A percentile compares a stretch with the other conserved stretches of the same genome.
Evolutionary conservation across 306 rosid species (phyloP).

Genomic region (Spatholobus suberectus): DNA sequence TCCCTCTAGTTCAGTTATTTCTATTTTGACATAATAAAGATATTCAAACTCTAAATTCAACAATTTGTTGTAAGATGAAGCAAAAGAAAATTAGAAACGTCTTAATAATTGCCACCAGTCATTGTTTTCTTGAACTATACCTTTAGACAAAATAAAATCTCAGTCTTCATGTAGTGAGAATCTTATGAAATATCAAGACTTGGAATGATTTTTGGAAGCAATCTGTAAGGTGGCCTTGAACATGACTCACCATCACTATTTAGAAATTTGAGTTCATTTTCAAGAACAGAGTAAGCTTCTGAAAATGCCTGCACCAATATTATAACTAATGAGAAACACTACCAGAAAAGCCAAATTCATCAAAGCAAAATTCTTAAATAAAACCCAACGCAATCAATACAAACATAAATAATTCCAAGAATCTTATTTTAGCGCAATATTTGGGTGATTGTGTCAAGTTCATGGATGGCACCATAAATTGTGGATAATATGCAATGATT

Average conservation of each 20-base stretch:
- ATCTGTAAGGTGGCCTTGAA: slow-evolving; percentile 54
- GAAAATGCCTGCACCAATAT: slow-evolving; percentile 73
- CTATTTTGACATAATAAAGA: neutral
- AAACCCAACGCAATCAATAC: no score
- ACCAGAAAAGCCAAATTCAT: slow-evolving; percentile 18
- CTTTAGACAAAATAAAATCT: slow-evolving; percentile 48
- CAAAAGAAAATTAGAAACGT: slow-evolving; percentile 1
- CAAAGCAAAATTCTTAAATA: neutral
- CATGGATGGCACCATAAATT: neutral
- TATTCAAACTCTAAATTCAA: neutral
- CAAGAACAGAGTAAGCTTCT: slow-evolving; percentile 83
- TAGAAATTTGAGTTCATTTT: slow-evolving; percentile 65
- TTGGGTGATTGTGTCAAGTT: slow-evolving; percentile 13
- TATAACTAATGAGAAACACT: slow-evolving; percentile 35
- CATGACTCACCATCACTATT: slow-evolving; percentile 55
- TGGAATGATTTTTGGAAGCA: slow-evolving; percentile 82
- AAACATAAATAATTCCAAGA: slow-evolving; percentile 10
- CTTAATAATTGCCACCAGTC: neutral
- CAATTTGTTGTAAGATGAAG: neutral
- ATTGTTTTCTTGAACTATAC: slow-evolving; percentile 45
- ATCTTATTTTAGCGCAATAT: neutral
- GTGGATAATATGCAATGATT: neutral
- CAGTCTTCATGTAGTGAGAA: slow-evolving; percentile 37
- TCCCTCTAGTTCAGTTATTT: neutral
- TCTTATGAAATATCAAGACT: slow-evolving; percentile 64